Percentiles rank a stretch among this genome's conserved stretches.
Evolutionary conservation across 371 early-diverging fungal genomes (phyloP).

Genomic region (Apophysomyces variabilis): DNA sequence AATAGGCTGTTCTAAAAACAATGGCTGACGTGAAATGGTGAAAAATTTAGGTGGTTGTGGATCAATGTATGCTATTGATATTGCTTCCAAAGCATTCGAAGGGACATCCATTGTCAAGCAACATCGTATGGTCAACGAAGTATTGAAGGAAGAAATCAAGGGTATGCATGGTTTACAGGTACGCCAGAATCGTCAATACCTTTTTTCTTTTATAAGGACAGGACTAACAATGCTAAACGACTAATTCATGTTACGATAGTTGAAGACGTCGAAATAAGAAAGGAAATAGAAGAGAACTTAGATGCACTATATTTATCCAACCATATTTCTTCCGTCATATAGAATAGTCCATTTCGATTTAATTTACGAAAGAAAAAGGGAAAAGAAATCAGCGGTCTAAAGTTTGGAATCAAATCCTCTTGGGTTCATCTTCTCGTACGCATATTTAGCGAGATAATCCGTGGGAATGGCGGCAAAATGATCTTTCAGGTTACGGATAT

Average conservation of each 20-base stretch:
- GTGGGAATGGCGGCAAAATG: constrained; percentile 48
- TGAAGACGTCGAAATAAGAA: neutral
- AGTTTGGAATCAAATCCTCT: constrained; percentile 24
- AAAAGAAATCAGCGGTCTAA: neutral
- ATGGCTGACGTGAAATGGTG: neutral
- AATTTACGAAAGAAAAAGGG: neutral
- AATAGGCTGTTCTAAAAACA: neutral
- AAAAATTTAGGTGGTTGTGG: constrained; percentile 83
- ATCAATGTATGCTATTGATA: constrained; percentile 90
- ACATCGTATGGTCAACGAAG: constrained; percentile 86
- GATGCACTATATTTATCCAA: too few species aligned
- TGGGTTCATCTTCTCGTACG: constrained; percentile 51
- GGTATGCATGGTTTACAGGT: constrained; percentile 90
- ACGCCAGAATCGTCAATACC: neutral
- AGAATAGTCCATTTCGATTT: too few species aligned
- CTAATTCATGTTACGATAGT: neutral
- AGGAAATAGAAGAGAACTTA: too few species aligned
- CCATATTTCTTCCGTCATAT: too few species aligned
- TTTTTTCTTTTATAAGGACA: too few species aligned
- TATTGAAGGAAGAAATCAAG: constrained; percentile 88
- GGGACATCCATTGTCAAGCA: constrained; percentile 82
- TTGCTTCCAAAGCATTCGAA: constrained; percentile 78
- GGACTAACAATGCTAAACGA: neutral
- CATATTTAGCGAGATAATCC: constrained; percentile 41
- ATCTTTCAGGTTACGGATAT: constrained; percentile 54